Conservation (phyloP, 495 filamentous ascomycete genomes). For the Penicillium paxilli region DNA sequence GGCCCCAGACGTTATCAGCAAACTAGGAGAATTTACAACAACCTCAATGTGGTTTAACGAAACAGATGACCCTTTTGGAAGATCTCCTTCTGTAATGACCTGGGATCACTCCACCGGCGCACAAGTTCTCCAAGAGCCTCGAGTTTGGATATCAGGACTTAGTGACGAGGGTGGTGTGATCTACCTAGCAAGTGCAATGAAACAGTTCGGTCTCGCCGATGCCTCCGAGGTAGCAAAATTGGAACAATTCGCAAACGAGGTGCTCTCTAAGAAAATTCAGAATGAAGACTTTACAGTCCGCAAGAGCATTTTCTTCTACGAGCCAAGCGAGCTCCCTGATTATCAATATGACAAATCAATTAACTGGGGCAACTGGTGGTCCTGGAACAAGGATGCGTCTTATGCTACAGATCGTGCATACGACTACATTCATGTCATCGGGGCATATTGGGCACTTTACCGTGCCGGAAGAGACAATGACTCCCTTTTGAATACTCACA, state of each 20-base stretch:
- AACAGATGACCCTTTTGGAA: conserved; percentile 46
- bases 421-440: conserved; percentile 53
- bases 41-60: conserved; percentile 43
- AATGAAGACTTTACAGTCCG: conserved; percentile 37
- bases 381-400: conserved; percentile 41
- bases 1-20: conserved; percentile 25
- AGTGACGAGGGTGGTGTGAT: conserved; percentile 53
- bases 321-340: conserved; percentile 32
- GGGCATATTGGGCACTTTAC: conserved; percentile 52
- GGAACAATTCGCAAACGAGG: conserved; percentile 44
- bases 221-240: conserved; percentile 44
- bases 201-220: conserved; percentile 45
- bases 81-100: conserved; percentile 48
- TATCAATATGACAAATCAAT: conserved; percentile 37
- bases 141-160: conserved; percentile 54
- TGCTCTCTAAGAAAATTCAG: conserved; percentile 45
- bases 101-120: conserved; percentile 42
- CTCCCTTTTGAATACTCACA: conserved; percentile 28
- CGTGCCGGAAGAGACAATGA: conserved; percentile 44
- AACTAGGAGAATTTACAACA: conserved; percentile 39
- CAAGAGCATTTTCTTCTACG: conserved; percentile 54
- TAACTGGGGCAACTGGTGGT: conserved; percentile 37
- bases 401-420: conserved; percentile 49
- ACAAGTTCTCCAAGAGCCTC: conserved; percentile 46
- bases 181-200: conserved; percentile 48